These are phyloP conservation scores for Apiospora pterosperma DNA, from an alignment of 2,329 filamentous ascomycete genomes.

Conservation along the genomic window DNA sequence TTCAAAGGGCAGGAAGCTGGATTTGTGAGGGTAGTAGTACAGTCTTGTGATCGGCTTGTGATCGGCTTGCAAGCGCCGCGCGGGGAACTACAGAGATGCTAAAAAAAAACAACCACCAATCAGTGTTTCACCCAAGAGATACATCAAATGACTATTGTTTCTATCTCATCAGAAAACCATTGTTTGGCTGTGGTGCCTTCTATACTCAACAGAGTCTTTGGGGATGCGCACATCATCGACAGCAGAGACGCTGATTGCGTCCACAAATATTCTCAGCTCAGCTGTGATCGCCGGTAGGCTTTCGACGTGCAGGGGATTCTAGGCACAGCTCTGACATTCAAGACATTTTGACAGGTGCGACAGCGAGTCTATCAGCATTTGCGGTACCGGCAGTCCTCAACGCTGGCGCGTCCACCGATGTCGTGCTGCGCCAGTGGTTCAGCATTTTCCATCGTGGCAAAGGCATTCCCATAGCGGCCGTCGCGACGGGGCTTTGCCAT, in stretches of 20 bases:
- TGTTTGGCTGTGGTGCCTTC: background rate
- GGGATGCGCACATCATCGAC: background rate
- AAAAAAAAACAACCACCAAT: background rate
- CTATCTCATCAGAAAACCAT: background rate
- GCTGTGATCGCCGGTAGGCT: slow-evolving; percentile 8
- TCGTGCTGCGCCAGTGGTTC: slow-evolving; percentile 20
- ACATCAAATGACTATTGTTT: background rate
- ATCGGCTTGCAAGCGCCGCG: background rate
- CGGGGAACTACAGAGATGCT: background rate
- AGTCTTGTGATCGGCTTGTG: background rate
- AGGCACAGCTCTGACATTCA: background rate
- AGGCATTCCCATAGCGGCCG: slow-evolving; percentile 12
- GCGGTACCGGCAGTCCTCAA: slow-evolving; percentile 16
- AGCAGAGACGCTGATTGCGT: slow-evolving; percentile 9
- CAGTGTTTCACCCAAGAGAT: background rate
- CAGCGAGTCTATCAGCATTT: slow-evolving; percentile 13
- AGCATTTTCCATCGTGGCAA: slow-evolving; percentile 16
- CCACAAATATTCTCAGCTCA: slow-evolving; percentile 8
- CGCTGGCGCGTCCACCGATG: slow-evolving; percentile 13
- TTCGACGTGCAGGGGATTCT: background rate
- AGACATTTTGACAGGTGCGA: slow-evolving; percentile 13
- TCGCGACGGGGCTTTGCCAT: slow-evolving; percentile 17
- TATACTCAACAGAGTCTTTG: background rate
- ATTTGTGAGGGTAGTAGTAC: background rate
- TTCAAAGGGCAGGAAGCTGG: background rate